phyloP scores from a whole-genome alignment of 495 filamentous ascomycete genomes.

The Schizothecium vesticola region DNA sequence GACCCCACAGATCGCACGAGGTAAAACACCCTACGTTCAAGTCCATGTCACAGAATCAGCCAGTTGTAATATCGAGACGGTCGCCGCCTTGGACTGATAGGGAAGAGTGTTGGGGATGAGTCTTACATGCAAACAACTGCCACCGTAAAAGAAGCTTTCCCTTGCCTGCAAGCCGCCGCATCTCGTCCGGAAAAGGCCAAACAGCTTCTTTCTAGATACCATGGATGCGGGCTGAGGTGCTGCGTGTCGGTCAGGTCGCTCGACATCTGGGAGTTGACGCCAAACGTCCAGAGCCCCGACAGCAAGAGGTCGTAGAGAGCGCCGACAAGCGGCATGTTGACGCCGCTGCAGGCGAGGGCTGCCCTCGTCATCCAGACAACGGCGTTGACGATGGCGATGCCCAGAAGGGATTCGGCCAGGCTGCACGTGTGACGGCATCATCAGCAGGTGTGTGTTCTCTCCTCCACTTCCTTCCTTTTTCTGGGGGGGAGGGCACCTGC shows the following conservation, averaged over 20 bases:
- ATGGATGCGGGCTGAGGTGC: constrained; percentile 17
- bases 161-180: constrained; percentile 10
- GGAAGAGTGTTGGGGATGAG: no score
- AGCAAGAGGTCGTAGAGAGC: constrained; percentile 17
- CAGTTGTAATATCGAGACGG: no score
- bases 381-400: constrained; percentile 12
- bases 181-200: neutral
- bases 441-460: no score
- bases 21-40: constrained; percentile 15
- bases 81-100: no score
- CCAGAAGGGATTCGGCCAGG: constrained; percentile 17
- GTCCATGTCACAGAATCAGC: neutral
- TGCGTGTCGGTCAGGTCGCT: constrained; percentile 16
- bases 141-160: constrained; percentile 18
- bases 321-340: constrained; percentile 1
- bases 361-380: constrained; percentile 9
- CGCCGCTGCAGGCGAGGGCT: constrained; percentile 3
- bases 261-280: constrained; percentile 18
- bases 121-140: constrained; percentile 23
- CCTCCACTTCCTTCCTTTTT: neutral
- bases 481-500: no score
- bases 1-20: constrained; percentile 8
- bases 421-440: constrained; percentile 6
- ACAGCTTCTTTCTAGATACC: constrained; percentile 19
- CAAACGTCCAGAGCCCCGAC: constrained; percentile 22